A percentile compares a stretch with the other conserved stretches of the same genome.
These are phyloP conservation scores for Fistulifera pelliculosa DNA, from an alignment of 108 stramenopile species.

Conservation along the genomic window DNA sequence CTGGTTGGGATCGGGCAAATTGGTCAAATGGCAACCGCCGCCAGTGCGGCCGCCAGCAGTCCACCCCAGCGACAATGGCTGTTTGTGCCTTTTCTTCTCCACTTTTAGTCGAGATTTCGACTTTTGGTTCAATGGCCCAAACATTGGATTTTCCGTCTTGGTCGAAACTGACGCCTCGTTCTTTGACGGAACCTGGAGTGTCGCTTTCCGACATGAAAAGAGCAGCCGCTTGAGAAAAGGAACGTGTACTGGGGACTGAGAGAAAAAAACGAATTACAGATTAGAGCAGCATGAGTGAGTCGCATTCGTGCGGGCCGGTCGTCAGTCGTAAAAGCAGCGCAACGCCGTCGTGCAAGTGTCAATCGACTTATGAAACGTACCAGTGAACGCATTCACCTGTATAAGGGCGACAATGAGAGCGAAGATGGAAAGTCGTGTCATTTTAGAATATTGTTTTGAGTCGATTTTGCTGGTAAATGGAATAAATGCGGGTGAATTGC, in stretches of 20 bases:
- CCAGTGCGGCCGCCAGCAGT: conserved; percentile 59
- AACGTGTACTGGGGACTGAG: neutral
- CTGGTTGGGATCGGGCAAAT: conserved; percentile 82
- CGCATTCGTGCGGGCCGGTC: neutral
- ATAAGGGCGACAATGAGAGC: neutral
- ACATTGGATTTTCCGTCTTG: conserved; percentile 95
- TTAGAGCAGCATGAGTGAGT: neutral
- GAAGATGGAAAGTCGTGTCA: conserved; percentile 5
- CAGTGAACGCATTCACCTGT: conserved; percentile 1
- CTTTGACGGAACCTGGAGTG: conserved; percentile 8
- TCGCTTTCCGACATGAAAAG: neutral
- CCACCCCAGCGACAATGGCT: conserved; percentile 61
- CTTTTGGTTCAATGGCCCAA: conserved; percentile 96
- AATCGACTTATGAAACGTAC: neutral
- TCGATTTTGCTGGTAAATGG: too few species aligned
- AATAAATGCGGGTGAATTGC: too few species aligned
- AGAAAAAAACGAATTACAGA: neutral
- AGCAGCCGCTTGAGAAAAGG: neutral
- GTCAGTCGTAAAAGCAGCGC: neutral
- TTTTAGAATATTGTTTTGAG: too few species aligned
- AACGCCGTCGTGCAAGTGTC: neutral
- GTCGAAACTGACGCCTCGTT: conserved; percentile 83
- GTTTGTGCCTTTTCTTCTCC: conserved; percentile 65
- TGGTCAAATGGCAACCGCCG: conserved; percentile 68
- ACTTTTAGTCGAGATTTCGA: conserved; percentile 77